Percentiles rank a stretch among this genome's conserved stretches.
phyloP scores from a whole-genome alignment of 768 basidiomycete genomes.

The Pleurotus citrinopileatus region DNA sequence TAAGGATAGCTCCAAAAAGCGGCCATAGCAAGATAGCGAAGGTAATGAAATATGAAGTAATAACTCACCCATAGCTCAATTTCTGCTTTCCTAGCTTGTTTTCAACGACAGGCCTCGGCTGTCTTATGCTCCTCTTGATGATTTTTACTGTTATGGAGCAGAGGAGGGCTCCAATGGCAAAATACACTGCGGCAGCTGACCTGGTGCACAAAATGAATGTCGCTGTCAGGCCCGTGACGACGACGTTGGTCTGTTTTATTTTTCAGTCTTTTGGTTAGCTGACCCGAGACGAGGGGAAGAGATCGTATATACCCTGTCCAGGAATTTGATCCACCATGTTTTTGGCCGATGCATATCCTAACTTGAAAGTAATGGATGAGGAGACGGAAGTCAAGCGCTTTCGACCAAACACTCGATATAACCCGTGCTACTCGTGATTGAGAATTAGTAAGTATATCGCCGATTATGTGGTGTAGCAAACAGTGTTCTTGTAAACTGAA shows the following conservation, averaged over 20 bases:
- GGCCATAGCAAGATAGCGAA: too few species aligned
- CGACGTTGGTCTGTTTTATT: slow-evolving; percentile 49
- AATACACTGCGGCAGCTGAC: slow-evolving; percentile 61
- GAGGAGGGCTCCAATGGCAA: slow-evolving; percentile 51
- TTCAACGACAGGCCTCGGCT: slow-evolving; percentile 51
- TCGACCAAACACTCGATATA: too few species aligned
- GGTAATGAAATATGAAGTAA: too few species aligned
- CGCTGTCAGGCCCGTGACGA: slow-evolving; percentile 52
- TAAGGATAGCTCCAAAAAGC: too few species aligned
- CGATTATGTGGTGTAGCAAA: background rate
- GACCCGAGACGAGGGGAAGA: background rate
- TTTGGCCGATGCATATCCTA: slow-evolving; percentile 10
- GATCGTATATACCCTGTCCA: slow-evolving; percentile 33
- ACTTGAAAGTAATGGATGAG: background rate
- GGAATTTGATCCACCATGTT: slow-evolving; percentile 30
- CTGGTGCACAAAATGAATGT: slow-evolving; percentile 53
- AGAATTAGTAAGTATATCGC: background rate
- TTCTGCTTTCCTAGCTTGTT: slow-evolving; percentile 31
- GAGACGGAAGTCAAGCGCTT: too few species aligned
- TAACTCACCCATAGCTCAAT: slow-evolving; percentile 62
- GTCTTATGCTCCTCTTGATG: slow-evolving; percentile 57
- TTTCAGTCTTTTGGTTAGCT: background rate
- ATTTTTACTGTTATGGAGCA: slow-evolving; percentile 60
- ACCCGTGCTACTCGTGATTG: background rate
- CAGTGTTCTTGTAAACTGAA: too few species aligned